Percentiles rank a stretch among this genome's conserved stretches.
Conservation (phyloP, 176 grass and related monocot genomes). For the Oryza nivara region DNA sequence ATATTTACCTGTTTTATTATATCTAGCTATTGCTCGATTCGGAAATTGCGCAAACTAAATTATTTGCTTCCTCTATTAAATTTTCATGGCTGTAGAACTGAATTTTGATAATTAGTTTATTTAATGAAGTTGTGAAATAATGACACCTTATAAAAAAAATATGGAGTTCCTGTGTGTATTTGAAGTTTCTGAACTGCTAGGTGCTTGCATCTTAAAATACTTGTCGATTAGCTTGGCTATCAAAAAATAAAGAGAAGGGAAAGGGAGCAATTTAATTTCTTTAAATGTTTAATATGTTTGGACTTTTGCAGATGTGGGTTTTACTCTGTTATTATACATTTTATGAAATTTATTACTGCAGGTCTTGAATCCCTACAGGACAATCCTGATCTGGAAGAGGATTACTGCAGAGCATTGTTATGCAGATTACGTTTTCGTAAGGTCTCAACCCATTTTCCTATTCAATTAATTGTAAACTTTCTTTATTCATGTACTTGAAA, state of each 20-base stretch:
- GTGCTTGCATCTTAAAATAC: slow-evolving; percentile 16
- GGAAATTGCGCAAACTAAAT: slow-evolving; percentile 15
- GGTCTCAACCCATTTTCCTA: slow-evolving; percentile 86
- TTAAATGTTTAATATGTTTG: not conserved
- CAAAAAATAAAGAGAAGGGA: not conserved
- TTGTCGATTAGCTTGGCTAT: not conserved
- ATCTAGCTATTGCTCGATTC: not conserved
- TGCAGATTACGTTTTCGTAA: slow-evolving; percentile 99
- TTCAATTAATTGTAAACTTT: slow-evolving; percentile 28
- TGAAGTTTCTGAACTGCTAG: slow-evolving; percentile 10
- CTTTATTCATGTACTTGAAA: slow-evolving; percentile 20
- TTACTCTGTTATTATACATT: slow-evolving; percentile 29
- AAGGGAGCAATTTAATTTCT: slow-evolving; percentile 25
- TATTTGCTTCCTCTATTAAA: not conserved
- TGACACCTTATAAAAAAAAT: not conserved
- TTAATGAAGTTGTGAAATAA: not conserved
- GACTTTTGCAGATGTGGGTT: slow-evolving; percentile 13
- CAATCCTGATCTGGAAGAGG: slow-evolving; percentile 89
- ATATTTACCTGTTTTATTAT: not conserved
- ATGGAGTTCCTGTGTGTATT: not conserved
- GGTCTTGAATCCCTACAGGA: slow-evolving; percentile 86
- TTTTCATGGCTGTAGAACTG: not conserved
- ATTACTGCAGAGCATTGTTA: slow-evolving; percentile 85
- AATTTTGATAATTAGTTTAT: not conserved
- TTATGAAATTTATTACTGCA: slow-evolving; percentile 47